Conservation (phyloP, 2,329 filamentous ascomycete species). For the Lachnum nothofagi region DNA sequence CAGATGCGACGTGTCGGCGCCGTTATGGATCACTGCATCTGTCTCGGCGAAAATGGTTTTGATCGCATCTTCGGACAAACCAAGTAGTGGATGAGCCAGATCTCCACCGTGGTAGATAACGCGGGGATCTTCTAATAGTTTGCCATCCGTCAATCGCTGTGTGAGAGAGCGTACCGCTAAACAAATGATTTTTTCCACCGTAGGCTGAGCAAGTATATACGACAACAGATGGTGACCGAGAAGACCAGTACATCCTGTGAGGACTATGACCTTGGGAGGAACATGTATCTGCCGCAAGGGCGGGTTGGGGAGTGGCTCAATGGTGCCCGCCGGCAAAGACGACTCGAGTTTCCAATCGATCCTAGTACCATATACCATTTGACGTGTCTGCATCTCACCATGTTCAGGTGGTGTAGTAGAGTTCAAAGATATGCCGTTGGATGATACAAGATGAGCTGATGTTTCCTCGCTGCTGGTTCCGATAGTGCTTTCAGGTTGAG, state of each 20-base stretch:
- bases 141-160: background rate
- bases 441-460: too few relatives aligned
- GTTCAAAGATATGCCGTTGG: too few relatives aligned
- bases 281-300: too few relatives aligned
- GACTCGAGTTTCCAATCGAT: too few relatives aligned
- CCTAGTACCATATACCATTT: too few relatives aligned
- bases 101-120: conserved; percentile 35
- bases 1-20: conserved; percentile 36
- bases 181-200: conserved; percentile 38
- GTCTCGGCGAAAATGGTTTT: conserved; percentile 29
- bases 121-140: background rate
- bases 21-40: conserved; percentile 50
- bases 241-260: conserved; percentile 39
- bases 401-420: too few relatives aligned
- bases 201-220: conserved; percentile 30
- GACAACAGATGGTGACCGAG: conserved; percentile 36
- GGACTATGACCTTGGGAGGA: conserved; percentile 16
- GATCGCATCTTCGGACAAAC: conserved; percentile 33
- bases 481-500: too few relatives aligned
- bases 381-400: too few relatives aligned
- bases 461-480: too few relatives aligned
- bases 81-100: conserved; percentile 33
- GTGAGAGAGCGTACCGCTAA: conserved; percentile 35
- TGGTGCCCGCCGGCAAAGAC: too few relatives aligned
- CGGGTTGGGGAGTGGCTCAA: too few relatives aligned